Conservation (phyloP, 1,284 basidiomycete species). For the Ceratobasidium sp. region DNA sequence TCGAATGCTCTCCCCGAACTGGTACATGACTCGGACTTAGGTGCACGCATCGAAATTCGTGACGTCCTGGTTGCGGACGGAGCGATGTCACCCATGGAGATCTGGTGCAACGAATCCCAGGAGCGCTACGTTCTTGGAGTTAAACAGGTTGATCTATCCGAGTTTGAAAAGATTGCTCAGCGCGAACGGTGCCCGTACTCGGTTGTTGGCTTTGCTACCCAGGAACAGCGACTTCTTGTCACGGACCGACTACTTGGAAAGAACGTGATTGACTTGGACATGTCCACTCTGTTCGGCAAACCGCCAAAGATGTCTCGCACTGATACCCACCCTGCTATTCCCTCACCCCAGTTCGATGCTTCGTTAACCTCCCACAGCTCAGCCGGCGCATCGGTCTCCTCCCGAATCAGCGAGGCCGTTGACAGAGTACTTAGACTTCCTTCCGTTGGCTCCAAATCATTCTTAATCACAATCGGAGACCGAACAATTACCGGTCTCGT, state of each 20-base stretch:
- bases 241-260: constrained; percentile 83
- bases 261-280: constrained; percentile 87
- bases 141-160: constrained; percentile 58
- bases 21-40: constrained; percentile 92
- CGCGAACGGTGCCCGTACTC: constrained; percentile 94
- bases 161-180: constrained; percentile 80
- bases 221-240: constrained; percentile 83
- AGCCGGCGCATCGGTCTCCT: constrained; percentile 47
- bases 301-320: constrained; percentile 89
- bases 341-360: constrained; percentile 71
- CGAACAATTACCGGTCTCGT: constrained; percentile 94
- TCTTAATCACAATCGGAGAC: constrained; percentile 98
- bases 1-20: constrained; percentile 97
- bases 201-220: constrained; percentile 86
- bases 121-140: constrained; percentile 97
- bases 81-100: constrained; percentile 98
- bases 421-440: constrained; percentile 89
- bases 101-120: constrained; percentile 99
- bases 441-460: constrained; percentile 93
- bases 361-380: constrained; percentile 73
- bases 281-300: constrained; percentile 97
- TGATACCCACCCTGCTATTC: constrained; percentile 63
- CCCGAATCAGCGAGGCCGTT: constrained; percentile 67
- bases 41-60: constrained; percentile 93
- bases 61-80: constrained; percentile 91